Evolutionary conservation across 148 eudicot genomes (phyloP).

Genomic region (Persicaria tinctoria): DNA sequence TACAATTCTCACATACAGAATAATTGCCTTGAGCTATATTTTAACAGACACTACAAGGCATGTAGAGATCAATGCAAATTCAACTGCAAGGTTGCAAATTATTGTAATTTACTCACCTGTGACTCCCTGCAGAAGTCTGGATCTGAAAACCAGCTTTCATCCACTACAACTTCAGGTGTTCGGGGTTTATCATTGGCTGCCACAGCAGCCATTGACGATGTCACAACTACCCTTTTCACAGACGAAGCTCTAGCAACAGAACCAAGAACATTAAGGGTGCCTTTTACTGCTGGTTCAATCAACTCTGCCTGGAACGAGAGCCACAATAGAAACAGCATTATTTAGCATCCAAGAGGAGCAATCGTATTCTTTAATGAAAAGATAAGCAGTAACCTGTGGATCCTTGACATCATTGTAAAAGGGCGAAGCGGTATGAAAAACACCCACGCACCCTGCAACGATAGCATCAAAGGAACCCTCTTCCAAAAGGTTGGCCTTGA

Average conservation of each 20-base stretch:
- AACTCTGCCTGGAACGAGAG: slow-evolving; percentile 26
- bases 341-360: neutral
- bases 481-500: slow-evolving; percentile 21
- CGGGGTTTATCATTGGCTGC: slow-evolving; percentile 16
- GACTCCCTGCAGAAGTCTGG: slow-evolving; percentile 9
- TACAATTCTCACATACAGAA: neutral
- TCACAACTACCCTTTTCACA: slow-evolving; percentile 32
- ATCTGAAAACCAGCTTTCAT: slow-evolving; percentile 38
- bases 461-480: slow-evolving; percentile 25
- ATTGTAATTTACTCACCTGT: neutral
- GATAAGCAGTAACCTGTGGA: slow-evolving; percentile 17
- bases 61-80: neutral
- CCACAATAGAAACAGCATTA: neutral
- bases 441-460: slow-evolving; percentile 23
- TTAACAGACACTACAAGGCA: neutral
- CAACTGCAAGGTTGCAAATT: no score
- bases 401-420: slow-evolving; percentile 7
- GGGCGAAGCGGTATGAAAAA: slow-evolving; percentile 28
- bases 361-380: neutral
- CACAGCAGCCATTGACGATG: slow-evolving; percentile 38
- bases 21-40: neutral
- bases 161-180: slow-evolving; percentile 28
- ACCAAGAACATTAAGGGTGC: slow-evolving; percentile 37
- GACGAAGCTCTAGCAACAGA: slow-evolving; percentile 32
- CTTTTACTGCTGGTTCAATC: slow-evolving; percentile 39